These are phyloP conservation scores for Epithele typhae DNA, from an alignment of 768 basidiomycete species.

Conservation along the genomic window DNA sequence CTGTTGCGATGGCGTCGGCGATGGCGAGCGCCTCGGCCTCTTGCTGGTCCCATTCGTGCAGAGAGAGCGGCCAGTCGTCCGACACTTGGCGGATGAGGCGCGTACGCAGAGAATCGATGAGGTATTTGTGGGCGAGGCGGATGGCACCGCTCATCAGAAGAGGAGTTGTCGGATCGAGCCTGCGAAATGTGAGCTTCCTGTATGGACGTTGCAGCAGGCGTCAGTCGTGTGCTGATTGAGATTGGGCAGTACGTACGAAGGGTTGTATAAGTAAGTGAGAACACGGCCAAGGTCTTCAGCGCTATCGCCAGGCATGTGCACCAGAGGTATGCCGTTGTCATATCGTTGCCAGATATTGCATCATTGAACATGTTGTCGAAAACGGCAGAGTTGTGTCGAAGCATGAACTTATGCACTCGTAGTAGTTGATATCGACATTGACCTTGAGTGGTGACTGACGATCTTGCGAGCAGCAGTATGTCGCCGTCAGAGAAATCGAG, in stretches of 20 bases:
- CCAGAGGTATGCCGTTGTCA: constrained; percentile 8
- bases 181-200: constrained; percentile 14
- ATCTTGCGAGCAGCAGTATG: constrained; percentile 11
- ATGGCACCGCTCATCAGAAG: constrained; percentile 14
- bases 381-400: constrained; percentile 10
- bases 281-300: constrained; percentile 9
- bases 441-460: too few species aligned
- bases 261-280: constrained; percentile 10
- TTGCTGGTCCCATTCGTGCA: constrained; percentile 22
- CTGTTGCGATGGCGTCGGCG: neutral
- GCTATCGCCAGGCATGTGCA: constrained; percentile 7
- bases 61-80: constrained; percentile 25
- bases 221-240: too few species aligned
- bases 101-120: constrained; percentile 21
- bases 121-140: constrained; percentile 26
- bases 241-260: constrained; percentile 5
- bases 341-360: neutral
- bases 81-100: constrained; percentile 18
- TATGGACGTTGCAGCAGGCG: too few species aligned
- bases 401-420: constrained; percentile 15
- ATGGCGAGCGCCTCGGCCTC: constrained; percentile 7
- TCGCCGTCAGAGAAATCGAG: constrained; percentile 21
- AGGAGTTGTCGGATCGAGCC: constrained; percentile 18
- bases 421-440: constrained; percentile 5
- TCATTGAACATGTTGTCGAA: constrained; percentile 15